Base-by-base conservation (phyloP, 2,329 filamentous ascomycete species). In the Macrophomina phaseolina region DNA sequence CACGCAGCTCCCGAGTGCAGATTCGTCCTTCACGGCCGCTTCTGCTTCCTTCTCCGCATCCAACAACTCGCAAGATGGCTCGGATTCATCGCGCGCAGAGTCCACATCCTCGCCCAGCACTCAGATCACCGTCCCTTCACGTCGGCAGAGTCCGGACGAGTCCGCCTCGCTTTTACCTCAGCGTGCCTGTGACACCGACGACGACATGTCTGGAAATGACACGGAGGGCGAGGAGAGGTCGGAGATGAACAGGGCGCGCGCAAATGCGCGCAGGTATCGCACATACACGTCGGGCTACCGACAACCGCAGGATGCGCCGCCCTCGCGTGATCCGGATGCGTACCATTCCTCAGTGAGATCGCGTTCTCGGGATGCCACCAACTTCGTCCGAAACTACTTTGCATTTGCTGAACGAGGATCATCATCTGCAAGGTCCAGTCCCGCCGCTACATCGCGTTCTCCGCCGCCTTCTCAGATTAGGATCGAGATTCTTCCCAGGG, bases 21-120 rank as follows among this genome's bases (percentile, higher is more conserved):
- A 91, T 36, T 94, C 93, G 0, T 97, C 93, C 0, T 97, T 97
- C 76, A 86, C 89, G 1, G 81, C 82, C n/a, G 81, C 85, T 4
- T 83, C 84, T 46, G 82, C 82, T 12, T 85, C 85, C 0, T 83
- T 82, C 64, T 67, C 65, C 18, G 40, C 65, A 7, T 68, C 67
- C 40, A 65, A 55, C 32, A 67, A 66, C 4, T 62, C 56, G 5
- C 52, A 67, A n/a, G 49, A 58, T 30, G 67, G 49, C n/a, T 64
- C 64, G 5, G 23, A 52, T 7, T 58, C 55, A 5, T 34, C 46
- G 11, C 65, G 65, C 49, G 58, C 56, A 7, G 64, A 28, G 5
- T 79, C 77, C 2, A 74, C 75, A 9, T 67, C 72, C 12, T 78
- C 76, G n/a, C 78, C 76, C 40, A 73, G 71, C 52, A 80, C 77